Evolutionary conservation across 139 green algal genomes (phyloP).

Genomic region (Diplosphaera chodatii): DNA sequence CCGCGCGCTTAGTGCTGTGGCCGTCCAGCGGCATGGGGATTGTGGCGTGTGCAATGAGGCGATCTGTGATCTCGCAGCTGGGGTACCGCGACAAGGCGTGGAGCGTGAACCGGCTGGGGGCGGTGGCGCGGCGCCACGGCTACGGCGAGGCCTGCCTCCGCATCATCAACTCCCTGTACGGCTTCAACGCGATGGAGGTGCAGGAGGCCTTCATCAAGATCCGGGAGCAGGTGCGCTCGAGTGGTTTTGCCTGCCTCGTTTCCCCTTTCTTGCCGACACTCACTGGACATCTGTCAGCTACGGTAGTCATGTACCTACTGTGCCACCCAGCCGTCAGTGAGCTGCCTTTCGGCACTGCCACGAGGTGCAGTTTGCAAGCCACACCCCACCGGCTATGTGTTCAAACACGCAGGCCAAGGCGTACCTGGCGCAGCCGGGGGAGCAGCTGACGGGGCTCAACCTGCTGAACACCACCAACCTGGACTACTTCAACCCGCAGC

Average conservation of each 20-base stretch:
- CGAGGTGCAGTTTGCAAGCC: too few relatives aligned
- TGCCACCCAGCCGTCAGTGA: too few relatives aligned
- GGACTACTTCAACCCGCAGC: constrained; percentile 82
- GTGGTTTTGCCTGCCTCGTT: too few relatives aligned
- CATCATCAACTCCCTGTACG: constrained; percentile 91
- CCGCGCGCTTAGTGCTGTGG: too few relatives aligned
- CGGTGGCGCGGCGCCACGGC: constrained; percentile 72
- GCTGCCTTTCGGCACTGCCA: background rate
- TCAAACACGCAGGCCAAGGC: constrained; percentile 29
- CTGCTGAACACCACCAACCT: constrained; percentile 91
- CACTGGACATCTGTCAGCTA: too few relatives aligned
- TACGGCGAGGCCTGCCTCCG: constrained; percentile 39
- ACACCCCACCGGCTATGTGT: too few relatives aligned
- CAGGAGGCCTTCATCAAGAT: constrained; percentile 98
- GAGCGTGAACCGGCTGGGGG: constrained; percentile 87
- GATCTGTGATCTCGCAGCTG: constrained; percentile 42
- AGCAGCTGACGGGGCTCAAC: constrained; percentile 74
- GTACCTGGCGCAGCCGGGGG: constrained; percentile 38
- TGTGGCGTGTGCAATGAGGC: too few relatives aligned
- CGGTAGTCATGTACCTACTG: too few relatives aligned
- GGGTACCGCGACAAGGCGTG: constrained; percentile 79
- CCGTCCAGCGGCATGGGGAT: too few relatives aligned
- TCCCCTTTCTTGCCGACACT: too few relatives aligned
- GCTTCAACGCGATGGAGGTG: constrained; percentile 96
- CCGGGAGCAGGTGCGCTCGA: constrained; percentile 68